Evolutionary conservation across 768 basidiomycete genomes (phyloP), one percentile per base, ranked within the genome.

Genomic region (Lactarius hengduanensis): DNA sequence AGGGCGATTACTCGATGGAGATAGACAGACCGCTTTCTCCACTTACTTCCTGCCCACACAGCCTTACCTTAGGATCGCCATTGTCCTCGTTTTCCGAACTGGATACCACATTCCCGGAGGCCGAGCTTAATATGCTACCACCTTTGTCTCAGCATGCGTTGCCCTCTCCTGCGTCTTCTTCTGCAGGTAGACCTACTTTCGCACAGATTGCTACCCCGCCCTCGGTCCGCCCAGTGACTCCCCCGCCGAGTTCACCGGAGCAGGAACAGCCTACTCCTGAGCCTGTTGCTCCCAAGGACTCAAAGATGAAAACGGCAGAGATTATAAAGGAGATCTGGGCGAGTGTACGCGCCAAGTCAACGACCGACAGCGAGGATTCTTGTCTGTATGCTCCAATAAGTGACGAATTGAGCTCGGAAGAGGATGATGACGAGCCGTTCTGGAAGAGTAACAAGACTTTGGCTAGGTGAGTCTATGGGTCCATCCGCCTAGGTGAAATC

Each of bases 321-420:
- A 78, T 90, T 36, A 85, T 91, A 56, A 86, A 83, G 8, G 78
- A 84, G 41, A 89, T 91, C 67, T 89, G 82, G 76, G 85, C 83
- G n/a, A 80, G 78, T 67, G 88, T 85, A 6, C 81, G 66, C 22
- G 70, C 72, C 20, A 63, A 78, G 57, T 84, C 83, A 30, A 22
- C 9, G 32, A 80, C 82, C 2, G 83, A 86, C 11, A 73, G 72
- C 41, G 72, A 77, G 16, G 74, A 77, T 40, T 80, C 84, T 62
- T 63, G 55, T 68, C 28, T 61, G 43, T 61, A 55, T 61, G 68
- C 64, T 20, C 74, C 74, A 56, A 62, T 74, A 58, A 69, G 69
- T 2, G 69, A 69, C n/a, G 72, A 74, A 53, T 71, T 76, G 38
- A 67, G 58, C 20, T 68, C 64, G 8, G 73, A 71, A 16, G 69